phyloP scores from a whole-genome alignment of 1,284 basidiomycete genomes.

The Tilletia indica region DNA sequence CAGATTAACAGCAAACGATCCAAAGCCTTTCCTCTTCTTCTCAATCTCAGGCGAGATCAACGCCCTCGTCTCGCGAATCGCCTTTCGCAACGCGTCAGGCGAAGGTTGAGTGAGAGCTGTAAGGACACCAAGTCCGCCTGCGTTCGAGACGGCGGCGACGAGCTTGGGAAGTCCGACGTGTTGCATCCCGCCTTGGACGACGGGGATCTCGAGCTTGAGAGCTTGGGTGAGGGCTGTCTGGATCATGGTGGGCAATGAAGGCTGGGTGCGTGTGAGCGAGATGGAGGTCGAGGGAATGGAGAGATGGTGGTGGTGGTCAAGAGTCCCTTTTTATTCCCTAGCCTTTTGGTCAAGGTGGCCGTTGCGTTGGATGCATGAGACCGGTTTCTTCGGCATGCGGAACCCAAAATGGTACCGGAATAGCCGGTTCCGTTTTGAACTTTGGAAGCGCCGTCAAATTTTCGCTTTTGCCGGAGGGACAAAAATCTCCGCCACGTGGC shows the following conservation, averaged over 20 bases:
- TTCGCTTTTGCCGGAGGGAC: too few relatives aligned
- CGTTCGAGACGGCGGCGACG: conserved; percentile 77
- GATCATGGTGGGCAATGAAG: conserved; percentile 21
- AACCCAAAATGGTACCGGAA: too few relatives aligned
- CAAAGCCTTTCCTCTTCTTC: conserved; percentile 39
- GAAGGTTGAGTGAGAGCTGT: conserved; percentile 83
- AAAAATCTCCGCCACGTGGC: too few relatives aligned
- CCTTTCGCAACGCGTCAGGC: conserved; percentile 76
- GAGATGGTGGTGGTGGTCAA: too few relatives aligned
- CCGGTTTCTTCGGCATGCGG: too few relatives aligned
- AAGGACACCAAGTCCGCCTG: conserved; percentile 81
- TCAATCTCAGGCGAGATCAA: conserved; percentile 32
- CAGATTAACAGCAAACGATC: conserved; percentile 74
- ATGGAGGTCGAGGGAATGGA: not conserved
- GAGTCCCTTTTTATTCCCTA: too few relatives aligned
- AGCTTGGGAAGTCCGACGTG: conserved; percentile 76
- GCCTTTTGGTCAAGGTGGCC: too few relatives aligned
- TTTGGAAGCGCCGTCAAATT: too few relatives aligned
- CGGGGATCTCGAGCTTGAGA: conserved; percentile 55
- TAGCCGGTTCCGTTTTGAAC: too few relatives aligned
- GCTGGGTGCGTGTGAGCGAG: not conserved
- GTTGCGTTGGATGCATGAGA: too few relatives aligned
- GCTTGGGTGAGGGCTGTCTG: conserved; percentile 53
- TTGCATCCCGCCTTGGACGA: conserved; percentile 53
- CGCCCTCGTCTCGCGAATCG: conserved; percentile 73